Conservation (phyloP, 805 yeast genomes). For the Schizosaccharomyces osmophilus region DNA sequence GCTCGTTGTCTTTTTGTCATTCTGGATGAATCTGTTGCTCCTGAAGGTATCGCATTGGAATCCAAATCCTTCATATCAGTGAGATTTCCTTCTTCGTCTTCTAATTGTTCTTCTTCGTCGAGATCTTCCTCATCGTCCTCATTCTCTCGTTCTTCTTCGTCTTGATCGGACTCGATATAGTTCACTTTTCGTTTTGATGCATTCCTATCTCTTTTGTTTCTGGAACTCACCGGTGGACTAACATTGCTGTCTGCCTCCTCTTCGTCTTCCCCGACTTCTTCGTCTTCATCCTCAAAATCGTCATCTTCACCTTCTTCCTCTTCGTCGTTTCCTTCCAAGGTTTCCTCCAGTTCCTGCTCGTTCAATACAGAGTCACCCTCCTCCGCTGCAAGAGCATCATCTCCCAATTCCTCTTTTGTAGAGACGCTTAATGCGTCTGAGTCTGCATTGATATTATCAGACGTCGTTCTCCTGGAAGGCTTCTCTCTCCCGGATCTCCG, state of each 20-base stretch:
- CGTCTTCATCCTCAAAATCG: background rate
- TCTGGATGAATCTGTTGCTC: background rate
- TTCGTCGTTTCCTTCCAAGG: background rate
- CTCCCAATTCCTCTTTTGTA: background rate
- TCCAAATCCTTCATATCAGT: background rate
- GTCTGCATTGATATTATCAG: background rate
- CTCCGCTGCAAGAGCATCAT: slow-evolving; percentile 1
- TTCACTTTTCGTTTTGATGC: background rate
- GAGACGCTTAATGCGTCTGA: background rate
- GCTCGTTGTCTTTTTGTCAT: slow-evolving; percentile 17
- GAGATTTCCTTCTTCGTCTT: slow-evolving; percentile 3
- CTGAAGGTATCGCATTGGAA: background rate
- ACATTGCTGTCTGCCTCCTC: background rate
- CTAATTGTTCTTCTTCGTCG: slow-evolving; percentile 9
- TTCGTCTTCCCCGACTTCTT: background rate
- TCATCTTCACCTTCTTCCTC: background rate
- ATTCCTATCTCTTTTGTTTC: background rate
- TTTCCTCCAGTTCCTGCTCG: background rate
- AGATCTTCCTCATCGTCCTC: slow-evolving; percentile 8
- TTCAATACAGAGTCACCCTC: background rate
- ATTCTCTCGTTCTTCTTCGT: background rate
- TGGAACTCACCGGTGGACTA: background rate
- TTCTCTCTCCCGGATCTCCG: too few relatives aligned
- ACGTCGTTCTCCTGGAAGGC: background rate
- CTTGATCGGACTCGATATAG: background rate